Percentiles rank a stretch among this genome's conserved stretches.
Evolutionary conservation across 2,329 filamentous ascomycete genomes (phyloP).

Genomic region (Hirsutella thompsonii): DNA sequence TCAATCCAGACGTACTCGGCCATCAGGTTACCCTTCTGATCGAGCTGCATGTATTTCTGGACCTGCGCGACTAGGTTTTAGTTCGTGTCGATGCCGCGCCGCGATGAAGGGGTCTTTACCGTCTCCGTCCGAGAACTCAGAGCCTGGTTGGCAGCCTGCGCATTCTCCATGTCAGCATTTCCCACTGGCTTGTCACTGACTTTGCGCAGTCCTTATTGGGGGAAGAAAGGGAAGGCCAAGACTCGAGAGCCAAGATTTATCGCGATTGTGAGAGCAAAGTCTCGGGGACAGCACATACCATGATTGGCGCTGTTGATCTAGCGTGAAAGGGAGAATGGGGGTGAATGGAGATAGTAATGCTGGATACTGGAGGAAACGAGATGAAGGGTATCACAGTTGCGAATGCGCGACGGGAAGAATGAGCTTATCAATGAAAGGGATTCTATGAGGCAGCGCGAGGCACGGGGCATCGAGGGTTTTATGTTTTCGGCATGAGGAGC

Average conservation of each 20-base stretch:
- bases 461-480: conserved; percentile 10
- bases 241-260: too few species aligned
- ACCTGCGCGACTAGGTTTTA: conserved; percentile 44
- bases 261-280: too few species aligned
- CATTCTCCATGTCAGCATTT: neutral
- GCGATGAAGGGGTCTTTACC: conserved; percentile 11
- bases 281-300: conserved; percentile 5
- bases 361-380: too few species aligned
- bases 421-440: conserved; percentile 1
- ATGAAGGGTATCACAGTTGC: neutral
- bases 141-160: conserved; percentile 14
- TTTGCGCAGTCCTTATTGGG: too few species aligned
- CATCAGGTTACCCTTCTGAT: conserved; percentile 79
- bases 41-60: conserved; percentile 80
- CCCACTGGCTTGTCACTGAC: too few species aligned
- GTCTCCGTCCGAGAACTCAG: conserved; percentile 19
- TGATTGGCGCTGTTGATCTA: conserved; percentile 8
- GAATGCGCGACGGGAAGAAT: neutral
- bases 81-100: neutral
- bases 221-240: too few species aligned
- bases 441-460: neutral
- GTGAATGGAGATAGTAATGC: too few species aligned
- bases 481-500: conserved; percentile 5
- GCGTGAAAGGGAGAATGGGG: too few species aligned
- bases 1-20: conserved; percentile 98